Evolutionary conservation across 768 basidiomycete species (phyloP), one percentile per base, ranked within the genome.

Genomic region (Phlegmacium glaucopus): DNA sequence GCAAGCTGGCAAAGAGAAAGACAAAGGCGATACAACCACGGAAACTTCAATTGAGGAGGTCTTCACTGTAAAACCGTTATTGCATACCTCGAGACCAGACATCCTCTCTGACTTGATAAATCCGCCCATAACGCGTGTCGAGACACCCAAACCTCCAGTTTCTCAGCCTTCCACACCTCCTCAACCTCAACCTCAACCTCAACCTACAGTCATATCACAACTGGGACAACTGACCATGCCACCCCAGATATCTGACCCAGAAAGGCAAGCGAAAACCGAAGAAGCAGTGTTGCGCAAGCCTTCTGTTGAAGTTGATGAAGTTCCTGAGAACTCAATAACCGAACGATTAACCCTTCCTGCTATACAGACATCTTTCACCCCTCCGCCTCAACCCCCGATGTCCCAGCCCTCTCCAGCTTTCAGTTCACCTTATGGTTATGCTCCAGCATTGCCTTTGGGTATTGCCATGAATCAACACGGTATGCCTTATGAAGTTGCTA

Each of bases 401-500:
- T 51, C 67, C 6, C 71, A 72, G 44, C 61, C 66, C 35, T 80
- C 87, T 1, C 81, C 86, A 9, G 72, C 75, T 1, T 89, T 79
- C 51, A 74, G 77, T n/a, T 82, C 89, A 8, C 78, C 86, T 12
- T 91, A 87, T 45, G 69, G 70, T 2, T 87, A 79, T 61, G 70
- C 74, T 6, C 64, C 74, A 6, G 51, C 84, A 15, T 78, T 89
- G n/a, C 83, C 87, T 4, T 82, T 82, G 11, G 90, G 90, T 40
- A 75, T 90, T 42, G 87, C 77, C 11, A 67, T 90, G 59, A 83
- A 82, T 53, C 78, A 82, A 45, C 83, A 87, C 50, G 90, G 90
- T 27, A 75, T 89, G 69, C 74, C 87, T n/a, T 91, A 84, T 60
- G 90, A 92, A 63, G 61, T 90, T 43, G 82, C 87, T 11, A 90